Base-by-base conservation (phyloP, 2,329 filamentous ascomycete genomes). In the Penicillium rolfsii region DNA sequence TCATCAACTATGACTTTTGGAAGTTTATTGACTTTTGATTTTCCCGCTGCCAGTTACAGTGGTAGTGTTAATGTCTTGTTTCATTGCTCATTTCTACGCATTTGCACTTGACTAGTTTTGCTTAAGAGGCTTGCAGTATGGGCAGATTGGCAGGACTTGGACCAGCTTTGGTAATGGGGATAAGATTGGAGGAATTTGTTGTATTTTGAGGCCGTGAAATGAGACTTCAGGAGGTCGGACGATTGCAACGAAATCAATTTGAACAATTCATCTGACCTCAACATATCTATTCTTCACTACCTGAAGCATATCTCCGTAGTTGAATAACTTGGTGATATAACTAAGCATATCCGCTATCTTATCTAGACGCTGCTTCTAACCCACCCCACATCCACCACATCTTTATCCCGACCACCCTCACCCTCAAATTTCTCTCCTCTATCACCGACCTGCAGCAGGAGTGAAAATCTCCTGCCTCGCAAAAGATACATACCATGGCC, bases 331-430 rank as follows among this genome's bases (percentile, higher is more conserved):
- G 16, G 28, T 46, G 26, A 33, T 14, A 52, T 35, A 22, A 36
- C 50, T 40, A 52, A 55, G 52, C 24, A 35, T 33, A 36, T 48
- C 43, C 41, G 43, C 43, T 59, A 59, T 59, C 57, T 59, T 55
- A 59, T 59, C 57, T 16, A 12, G 28, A 12, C 16, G 66, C 67
- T 60, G 66, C 67, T 60, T 74, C 70, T 33, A 76, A 57, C 22
- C 30, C 50, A 53, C 57, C 57, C 57, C 57, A 58, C 57, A 46
- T 58, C 24, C 56, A 41, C 40, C 55, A 43, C 40, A 43, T 24
- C 19, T 19, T 36, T 41, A 38, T 43, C 57, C 22, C 28, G 8
- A 33, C 46, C 46, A 45, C 24, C 55, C 36, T 36, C 38, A 50
- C 38, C 24, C 24, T 52, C 46, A 64, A 64, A 64, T 62, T 64